phyloP scores from a whole-genome alignment of 345 rosid species.

The Clarkia xantiana region DNA sequence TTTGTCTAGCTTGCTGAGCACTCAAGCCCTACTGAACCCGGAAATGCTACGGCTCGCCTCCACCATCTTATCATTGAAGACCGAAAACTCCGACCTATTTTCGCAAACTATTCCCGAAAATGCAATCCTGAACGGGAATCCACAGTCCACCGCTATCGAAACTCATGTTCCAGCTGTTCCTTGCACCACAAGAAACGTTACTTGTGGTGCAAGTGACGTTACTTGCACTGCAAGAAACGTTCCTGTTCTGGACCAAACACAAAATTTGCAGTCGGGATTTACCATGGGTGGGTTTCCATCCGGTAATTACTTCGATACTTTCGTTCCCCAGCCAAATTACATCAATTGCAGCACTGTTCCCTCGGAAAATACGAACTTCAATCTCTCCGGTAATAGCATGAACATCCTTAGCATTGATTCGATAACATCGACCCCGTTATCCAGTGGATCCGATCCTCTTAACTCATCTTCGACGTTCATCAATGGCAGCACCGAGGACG shows the following conservation, averaged over 20 bases:
- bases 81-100: slow-evolving; percentile 28
- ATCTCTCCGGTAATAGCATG: slow-evolving; percentile 13
- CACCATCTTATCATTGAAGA: slow-evolving; percentile 28
- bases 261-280: slow-evolving; percentile 8
- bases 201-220: too few relatives aligned
- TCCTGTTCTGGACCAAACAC: slow-evolving; percentile 16
- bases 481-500: slow-evolving; percentile 48
- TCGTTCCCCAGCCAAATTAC: slow-evolving; percentile 14
- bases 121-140: slow-evolving; percentile 14
- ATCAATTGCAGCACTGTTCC: slow-evolving; percentile 1
- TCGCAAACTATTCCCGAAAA: slow-evolving; percentile 21
- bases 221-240: slow-evolving; percentile 12
- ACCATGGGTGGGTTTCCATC: slow-evolving; percentile 11
- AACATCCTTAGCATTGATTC: slow-evolving; percentile 33
- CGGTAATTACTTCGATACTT: slow-evolving; percentile 7
- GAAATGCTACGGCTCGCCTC: slow-evolving; percentile 24
- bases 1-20: slow-evolving; percentile 27
- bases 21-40: slow-evolving; percentile 40
- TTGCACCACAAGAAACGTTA: slow-evolving; percentile 12
- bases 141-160: slow-evolving; percentile 12
- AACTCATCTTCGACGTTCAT: slow-evolving; percentile 32
- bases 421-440: slow-evolving; percentile 41
- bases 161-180: slow-evolving; percentile 5
- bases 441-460: slow-evolving; percentile 29
- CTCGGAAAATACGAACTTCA: slow-evolving; percentile 19